Conservation (phyloP, 2,329 filamentous ascomycete species). For the Fusarium sp. region DNA sequence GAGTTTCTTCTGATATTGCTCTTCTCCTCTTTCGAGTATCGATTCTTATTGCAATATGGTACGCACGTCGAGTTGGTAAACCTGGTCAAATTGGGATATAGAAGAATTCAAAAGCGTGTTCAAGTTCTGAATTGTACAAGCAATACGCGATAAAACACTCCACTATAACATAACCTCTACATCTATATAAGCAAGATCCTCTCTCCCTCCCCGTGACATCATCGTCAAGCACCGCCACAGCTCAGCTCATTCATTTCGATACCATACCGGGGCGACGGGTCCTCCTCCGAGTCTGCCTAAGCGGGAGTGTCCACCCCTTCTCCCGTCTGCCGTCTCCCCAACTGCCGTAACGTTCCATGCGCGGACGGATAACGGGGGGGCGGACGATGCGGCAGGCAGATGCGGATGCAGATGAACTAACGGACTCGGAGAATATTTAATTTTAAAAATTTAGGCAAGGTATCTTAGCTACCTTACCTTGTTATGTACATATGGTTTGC, state of each 20-base stretch:
- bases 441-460: neutral
- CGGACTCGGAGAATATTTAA: neutral
- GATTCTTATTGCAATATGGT: neutral
- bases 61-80: neutral
- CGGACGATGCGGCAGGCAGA: neutral
- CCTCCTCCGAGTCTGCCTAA: neutral
- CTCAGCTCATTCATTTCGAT: neutral
- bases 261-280: slow-evolving; percentile 4
- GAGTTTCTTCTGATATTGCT: neutral
- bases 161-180: neutral
- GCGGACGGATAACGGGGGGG: neutral
- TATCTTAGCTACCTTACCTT: neutral
- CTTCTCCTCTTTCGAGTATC: neutral
- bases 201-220: neutral
- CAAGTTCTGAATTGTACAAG: neutral
- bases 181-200: neutral
- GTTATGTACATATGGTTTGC: neutral
- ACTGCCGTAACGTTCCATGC: neutral
- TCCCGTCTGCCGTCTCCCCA: neutral
- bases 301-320: neutral
- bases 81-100: neutral
- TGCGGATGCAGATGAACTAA: neutral
- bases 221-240: neutral
- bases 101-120: neutral
- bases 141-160: neutral